These are phyloP conservation scores for Neofusicoccum sp. DNA, from an alignment of 2,329 filamentous ascomycete species.

Conservation along the genomic window DNA sequence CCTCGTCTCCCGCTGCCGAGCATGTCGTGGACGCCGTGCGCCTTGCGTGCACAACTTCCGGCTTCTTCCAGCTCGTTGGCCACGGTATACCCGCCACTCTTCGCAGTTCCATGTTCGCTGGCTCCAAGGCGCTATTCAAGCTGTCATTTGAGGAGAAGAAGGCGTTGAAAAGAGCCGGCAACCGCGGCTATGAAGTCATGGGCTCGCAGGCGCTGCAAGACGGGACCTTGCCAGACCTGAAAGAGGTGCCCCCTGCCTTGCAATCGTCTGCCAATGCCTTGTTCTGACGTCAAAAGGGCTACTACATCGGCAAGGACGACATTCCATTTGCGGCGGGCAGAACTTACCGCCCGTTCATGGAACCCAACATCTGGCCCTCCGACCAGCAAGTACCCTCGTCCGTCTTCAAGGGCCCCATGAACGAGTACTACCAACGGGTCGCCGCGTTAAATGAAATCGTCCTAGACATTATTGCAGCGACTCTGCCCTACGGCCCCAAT, in stretches of 20 bases:
- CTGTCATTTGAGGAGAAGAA: slow-evolving; percentile 10
- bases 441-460: not conserved
- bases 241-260: slow-evolving; percentile 9
- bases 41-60: slow-evolving; percentile 9
- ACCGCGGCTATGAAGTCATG: slow-evolving; percentile 23
- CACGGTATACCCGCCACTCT: not conserved
- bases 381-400: not conserved
- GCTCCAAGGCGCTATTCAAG: slow-evolving; percentile 11
- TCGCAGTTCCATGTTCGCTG: slow-evolving; percentile 7
- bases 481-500: not conserved
- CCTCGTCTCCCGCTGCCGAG: not conserved
- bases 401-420: not conserved
- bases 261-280: too few relatives aligned
- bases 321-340: not conserved
- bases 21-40: slow-evolving; percentile 2
- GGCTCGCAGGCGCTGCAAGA: slow-evolving; percentile 23
- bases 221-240: slow-evolving; percentile 23
- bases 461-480: slow-evolving; percentile 5
- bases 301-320: slow-evolving; percentile 15
- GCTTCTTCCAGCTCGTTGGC: slow-evolving; percentile 17
- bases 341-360: slow-evolving; percentile 10
- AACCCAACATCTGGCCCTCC: slow-evolving; percentile 17
- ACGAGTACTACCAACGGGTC: slow-evolving; percentile 9
- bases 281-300: slow-evolving; percentile 4
- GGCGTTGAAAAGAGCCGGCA: slow-evolving; percentile 3